Evolutionary conservation across 129 eudicot genomes (phyloP).

Genomic region (Cynara cardunculus): DNA sequence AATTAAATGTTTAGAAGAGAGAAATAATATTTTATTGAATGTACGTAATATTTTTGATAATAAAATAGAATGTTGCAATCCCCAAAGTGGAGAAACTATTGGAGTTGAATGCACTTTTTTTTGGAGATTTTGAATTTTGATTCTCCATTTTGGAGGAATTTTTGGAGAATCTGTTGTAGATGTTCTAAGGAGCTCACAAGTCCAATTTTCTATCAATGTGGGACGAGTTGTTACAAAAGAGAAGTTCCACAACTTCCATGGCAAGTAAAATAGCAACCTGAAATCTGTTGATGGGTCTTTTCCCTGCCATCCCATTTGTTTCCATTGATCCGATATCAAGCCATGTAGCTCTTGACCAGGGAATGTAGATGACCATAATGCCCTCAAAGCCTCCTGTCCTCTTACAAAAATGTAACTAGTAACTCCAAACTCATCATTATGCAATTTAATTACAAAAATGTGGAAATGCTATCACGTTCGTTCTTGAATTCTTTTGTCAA

Average conservation of each 20-base stretch:
- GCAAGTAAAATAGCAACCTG: slow-evolving; percentile 41
- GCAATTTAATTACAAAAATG: not conserved
- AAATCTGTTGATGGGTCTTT: slow-evolving; percentile 95
- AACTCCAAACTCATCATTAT: slow-evolving; percentile 11
- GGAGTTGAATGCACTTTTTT: too few relatives aligned
- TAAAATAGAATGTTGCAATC: too few relatives aligned
- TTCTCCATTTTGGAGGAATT: too few relatives aligned
- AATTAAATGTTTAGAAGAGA: too few relatives aligned
- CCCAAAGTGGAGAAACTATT: too few relatives aligned
- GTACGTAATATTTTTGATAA: too few relatives aligned
- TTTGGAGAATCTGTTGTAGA: too few relatives aligned
- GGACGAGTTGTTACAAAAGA: too few relatives aligned
- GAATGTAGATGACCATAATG: slow-evolving; percentile 84
- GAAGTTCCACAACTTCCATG: not conserved
- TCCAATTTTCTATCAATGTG: too few relatives aligned
- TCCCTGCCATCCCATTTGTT: slow-evolving; percentile 99
- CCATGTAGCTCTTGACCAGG: slow-evolving; percentile 62
- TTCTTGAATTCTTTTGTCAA: not conserved
- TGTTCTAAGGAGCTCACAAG: too few relatives aligned
- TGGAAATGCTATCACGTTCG: not conserved
- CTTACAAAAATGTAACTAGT: slow-evolving; percentile 15
- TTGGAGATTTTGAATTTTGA: too few relatives aligned
- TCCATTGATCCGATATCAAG: slow-evolving; percentile 91
- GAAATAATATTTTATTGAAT: too few relatives aligned
- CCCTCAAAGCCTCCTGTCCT: slow-evolving; percentile 83